These are phyloP conservation scores for Houttuynia cordata DNA, from an alignment of 164 flowering plant species.

Conservation along the genomic window DNA sequence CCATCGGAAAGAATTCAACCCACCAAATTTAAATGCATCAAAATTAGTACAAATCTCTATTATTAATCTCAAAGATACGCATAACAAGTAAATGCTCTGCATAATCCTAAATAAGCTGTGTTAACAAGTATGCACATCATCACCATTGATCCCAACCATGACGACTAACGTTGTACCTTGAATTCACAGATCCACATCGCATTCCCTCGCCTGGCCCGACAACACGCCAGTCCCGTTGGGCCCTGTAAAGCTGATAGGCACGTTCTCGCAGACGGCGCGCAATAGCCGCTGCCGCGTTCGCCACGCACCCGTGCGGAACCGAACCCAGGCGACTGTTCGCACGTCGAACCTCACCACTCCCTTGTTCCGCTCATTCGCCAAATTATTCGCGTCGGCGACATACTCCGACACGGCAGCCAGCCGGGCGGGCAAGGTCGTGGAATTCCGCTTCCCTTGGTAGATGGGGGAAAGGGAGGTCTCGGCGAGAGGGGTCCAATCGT, in stretches of 20 bases:
- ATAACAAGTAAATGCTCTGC: too few relatives aligned
- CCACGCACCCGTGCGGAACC: constrained; percentile 40
- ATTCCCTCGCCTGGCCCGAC: constrained; percentile 6
- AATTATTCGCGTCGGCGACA: constrained; percentile 14
- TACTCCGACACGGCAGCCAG: constrained; percentile 26
- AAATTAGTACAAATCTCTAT: too few relatives aligned
- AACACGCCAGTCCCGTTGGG: neutral
- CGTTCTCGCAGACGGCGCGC: constrained; percentile 33
- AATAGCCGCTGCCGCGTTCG: constrained; percentile 28
- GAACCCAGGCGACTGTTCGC: constrained; percentile 22
- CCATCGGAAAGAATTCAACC: too few relatives aligned
- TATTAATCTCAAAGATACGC: too few relatives aligned
- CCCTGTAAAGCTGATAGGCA: constrained; percentile 21
- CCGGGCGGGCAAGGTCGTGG: constrained; percentile 21
- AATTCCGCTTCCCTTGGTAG: constrained; percentile 25
- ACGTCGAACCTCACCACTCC: constrained; percentile 42
- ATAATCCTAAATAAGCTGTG: too few relatives aligned
- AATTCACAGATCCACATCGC: constrained; percentile 38
- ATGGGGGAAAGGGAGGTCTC: constrained; percentile 42
- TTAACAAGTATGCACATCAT: too few relatives aligned
- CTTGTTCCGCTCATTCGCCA: constrained; percentile 22
- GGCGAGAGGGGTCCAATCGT: constrained; percentile 10
- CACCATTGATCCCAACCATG: too few relatives aligned
- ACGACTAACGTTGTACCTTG: too few relatives aligned
- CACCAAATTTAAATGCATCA: too few relatives aligned